Evolutionary conservation across 2,329 filamentous ascomycete species (phyloP), one percentile per base, ranked within the genome.

Genomic region (Plenodomus lindquistii): DNA sequence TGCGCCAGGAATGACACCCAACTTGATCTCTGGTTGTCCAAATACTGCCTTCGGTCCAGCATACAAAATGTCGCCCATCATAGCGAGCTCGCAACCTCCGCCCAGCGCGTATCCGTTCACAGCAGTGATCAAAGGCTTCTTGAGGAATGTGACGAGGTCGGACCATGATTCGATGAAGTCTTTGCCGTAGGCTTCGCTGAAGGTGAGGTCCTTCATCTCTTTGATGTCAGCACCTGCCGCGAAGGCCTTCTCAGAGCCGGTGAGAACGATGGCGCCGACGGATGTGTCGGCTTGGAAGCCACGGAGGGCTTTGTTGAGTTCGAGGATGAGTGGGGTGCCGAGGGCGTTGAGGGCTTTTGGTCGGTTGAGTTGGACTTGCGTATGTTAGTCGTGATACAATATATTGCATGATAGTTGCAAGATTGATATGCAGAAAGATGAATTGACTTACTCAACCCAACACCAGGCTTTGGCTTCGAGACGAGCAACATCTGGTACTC

Each of bases 161-260:
- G 91, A 96, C 94, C 94, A 99, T 9, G 85, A 85, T 71, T 96
- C 91, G 74, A 99, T 97, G 74, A 99, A 99, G 69, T 95, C 90
- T 60, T 79, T 85, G 40, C 85, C 88, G 78, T 97, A 97, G 34
- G 94, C 93, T 57, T 87, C 79, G 55, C 89, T 84, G 76, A 99
- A 99, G 46, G 87, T 92, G 34, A 97, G 84, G 52, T 91, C 86
- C 22, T 91, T 89, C 94, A 99, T 99, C 76, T 99, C 94, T 76
- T 97, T 97, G 79, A 99, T 99, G 75, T 99, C 94, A 52, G 94
- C 94, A 42, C 94, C 94, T 37, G 94, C 81, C 71, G 65, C 71
- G 46, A 73, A 99, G 36, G 93, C 92, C 74, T 87, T 91, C 59
- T 91, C 81, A 38, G 88, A 95, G 46, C 94, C 94, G 1, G 94